These are phyloP conservation scores for Eutrema heterophyllum DNA, from an alignment of 345 rosid genomes.

Conservation along the genomic window DNA sequence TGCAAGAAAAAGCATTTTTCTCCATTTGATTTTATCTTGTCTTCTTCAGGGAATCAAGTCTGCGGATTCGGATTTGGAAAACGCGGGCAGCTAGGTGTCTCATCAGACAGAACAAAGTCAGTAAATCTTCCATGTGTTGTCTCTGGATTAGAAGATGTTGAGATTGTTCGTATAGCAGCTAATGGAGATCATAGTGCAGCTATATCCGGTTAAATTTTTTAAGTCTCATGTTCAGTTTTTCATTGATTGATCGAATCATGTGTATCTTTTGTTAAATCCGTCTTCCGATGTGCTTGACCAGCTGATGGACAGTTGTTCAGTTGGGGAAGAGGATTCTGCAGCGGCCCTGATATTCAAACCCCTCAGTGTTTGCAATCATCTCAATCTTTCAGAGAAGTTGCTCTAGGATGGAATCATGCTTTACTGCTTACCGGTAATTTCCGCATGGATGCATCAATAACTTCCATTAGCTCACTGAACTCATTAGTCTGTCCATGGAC, in stretches of 20 bases:
- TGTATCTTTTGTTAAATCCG: neutral
- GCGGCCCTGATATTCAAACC: conserved; percentile 38
- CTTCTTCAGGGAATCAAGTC: conserved; percentile 40
- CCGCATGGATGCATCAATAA: neutral
- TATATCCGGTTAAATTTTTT: conserved; percentile 46
- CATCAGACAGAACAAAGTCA: conserved; percentile 38
- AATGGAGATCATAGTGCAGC: conserved; percentile 88
- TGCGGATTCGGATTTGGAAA: conserved; percentile 84
- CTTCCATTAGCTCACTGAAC: neutral
- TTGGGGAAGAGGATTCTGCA: conserved; percentile 83
- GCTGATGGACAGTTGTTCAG: conserved; percentile 56
- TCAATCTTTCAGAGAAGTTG: conserved; percentile 37
- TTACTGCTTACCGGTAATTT: conserved; percentile 54
- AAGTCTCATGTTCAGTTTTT: neutral
- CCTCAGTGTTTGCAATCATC: conserved; percentile 46
- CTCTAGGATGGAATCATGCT: conserved; percentile 87
- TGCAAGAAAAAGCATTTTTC: neutral
- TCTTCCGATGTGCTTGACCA: conserved; percentile 29
- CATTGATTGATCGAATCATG: neutral
- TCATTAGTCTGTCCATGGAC: neutral
- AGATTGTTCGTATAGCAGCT: conserved; percentile 51
- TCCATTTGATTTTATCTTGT: conserved; percentile 8
- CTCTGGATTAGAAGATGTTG: conserved; percentile 49
- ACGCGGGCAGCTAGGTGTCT: conserved; percentile 78
- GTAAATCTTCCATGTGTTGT: conserved; percentile 48